Conservation (phyloP, 768 basidiomycete genomes). For the Boletus vermiculosoides region DNA sequence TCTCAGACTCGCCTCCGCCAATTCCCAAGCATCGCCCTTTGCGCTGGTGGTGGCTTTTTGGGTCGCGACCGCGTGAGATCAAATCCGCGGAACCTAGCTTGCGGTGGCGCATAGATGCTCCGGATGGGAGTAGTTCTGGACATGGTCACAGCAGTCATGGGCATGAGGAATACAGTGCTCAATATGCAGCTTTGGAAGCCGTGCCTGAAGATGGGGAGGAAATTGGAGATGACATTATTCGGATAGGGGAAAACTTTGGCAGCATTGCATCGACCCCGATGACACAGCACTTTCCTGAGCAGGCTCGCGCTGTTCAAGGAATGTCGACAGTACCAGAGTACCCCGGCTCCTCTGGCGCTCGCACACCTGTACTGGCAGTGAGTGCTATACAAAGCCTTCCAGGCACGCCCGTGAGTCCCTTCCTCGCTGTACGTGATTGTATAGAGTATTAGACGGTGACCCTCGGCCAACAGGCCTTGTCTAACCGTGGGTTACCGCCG, state of each 20-base stretch:
- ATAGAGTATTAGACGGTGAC: neutral
- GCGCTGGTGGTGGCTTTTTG: conserved; percentile 28
- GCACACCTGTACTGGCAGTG: neutral
- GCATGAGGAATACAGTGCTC: conserved; percentile 1
- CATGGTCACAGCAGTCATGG: conserved; percentile 17
- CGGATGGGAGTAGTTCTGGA: conserved; percentile 23
- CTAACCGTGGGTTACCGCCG: conserved; percentile 10
- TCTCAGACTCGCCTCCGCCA: conserved; percentile 3
- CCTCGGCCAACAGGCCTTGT: conserved; percentile 7
- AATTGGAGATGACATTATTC: conserved; percentile 14
- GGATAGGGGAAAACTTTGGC: conserved; percentile 20
- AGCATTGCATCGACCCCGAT: conserved; percentile 16
- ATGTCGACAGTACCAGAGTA: conserved; percentile 5
- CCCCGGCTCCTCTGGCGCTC: neutral
- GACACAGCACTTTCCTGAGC: conserved; percentile 11
- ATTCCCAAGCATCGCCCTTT: neutral
- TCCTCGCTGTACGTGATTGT: neutral
- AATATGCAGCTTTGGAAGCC: conserved; percentile 6
- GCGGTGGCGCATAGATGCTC: conserved; percentile 27
- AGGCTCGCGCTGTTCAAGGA: conserved; percentile 1
- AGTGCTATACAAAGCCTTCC: neutral
- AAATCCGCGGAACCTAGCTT: conserved; percentile 20
- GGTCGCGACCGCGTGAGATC: conserved; percentile 27
- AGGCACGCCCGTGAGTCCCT: conserved; percentile 17
- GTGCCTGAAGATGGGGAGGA: conserved; percentile 13